Conservation (phyloP, 805 yeast genomes). For the Ogataea degrootiae region DNA sequence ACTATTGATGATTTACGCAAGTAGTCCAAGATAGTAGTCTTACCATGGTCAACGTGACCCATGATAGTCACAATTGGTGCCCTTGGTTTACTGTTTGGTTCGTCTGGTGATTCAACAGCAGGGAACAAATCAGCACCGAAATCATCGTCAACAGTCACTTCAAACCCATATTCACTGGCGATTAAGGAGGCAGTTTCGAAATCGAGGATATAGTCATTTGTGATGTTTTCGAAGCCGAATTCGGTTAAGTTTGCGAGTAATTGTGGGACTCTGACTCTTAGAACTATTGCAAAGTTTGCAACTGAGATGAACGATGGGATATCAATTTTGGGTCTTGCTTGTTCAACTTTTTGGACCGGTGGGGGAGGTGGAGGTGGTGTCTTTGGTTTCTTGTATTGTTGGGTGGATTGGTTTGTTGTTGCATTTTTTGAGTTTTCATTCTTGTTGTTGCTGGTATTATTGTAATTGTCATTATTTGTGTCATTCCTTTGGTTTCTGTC, state of each 20-base stretch:
- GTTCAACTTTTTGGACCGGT: conserved; percentile 2
- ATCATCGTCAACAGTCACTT: conserved; percentile 51
- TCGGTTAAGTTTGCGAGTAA: conserved; percentile 53
- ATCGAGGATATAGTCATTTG: conserved; percentile 78
- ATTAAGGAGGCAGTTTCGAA: conserved; percentile 80
- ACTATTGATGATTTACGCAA: conserved; percentile 83
- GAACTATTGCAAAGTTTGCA: conserved; percentile 67
- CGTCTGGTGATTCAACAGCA: conserved; percentile 45
- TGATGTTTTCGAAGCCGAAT: conserved; percentile 68
- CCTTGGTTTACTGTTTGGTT: conserved; percentile 50
- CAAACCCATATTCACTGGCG: conserved; percentile 85
- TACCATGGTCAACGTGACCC: conserved; percentile 99
- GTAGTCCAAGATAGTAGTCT: conserved; percentile 87
- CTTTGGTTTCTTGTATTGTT: conserved; percentile 1
- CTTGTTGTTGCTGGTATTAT: background rate
- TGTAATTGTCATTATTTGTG: background rate
- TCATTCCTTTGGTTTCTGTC: background rate
- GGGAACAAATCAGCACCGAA: conserved; percentile 59
- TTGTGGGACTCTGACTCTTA: conserved; percentile 59
- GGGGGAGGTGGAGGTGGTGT: conserved; percentile 7
- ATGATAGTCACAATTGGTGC: conserved; percentile 96
- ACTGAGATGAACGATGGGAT: conserved; percentile 79
- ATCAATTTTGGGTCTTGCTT: conserved; percentile 24
- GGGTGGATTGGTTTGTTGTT: too few species aligned
- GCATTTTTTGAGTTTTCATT: background rate